Percentiles rank a stretch among this genome's conserved stretches.
phyloP scores from a whole-genome alignment of 306 rosid genomes.

The Trichosanthes truncata region DNA sequence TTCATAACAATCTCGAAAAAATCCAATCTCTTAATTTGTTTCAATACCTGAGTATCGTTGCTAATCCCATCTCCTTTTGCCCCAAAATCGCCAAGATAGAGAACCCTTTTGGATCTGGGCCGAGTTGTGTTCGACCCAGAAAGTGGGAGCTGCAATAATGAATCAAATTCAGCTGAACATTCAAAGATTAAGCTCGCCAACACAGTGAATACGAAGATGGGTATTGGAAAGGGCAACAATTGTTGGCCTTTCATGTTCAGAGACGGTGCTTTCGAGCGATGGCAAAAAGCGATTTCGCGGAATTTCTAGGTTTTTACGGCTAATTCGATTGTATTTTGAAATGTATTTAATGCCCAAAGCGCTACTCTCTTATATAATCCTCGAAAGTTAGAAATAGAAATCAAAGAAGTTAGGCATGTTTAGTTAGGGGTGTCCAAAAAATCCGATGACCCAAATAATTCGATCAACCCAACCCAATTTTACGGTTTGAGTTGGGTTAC shows the following conservation, averaged over 20 bases:
- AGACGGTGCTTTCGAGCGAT: neutral
- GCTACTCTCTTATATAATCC: neutral
- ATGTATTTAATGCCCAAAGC: neutral
- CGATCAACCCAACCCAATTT: no score
- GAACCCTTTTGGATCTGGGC: constrained; percentile 31
- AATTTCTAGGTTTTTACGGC: neutral
- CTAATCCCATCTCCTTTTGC: constrained; percentile 67
- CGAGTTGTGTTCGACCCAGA: constrained; percentile 22
- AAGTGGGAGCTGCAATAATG: constrained; percentile 36
- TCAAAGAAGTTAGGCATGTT: neutral
- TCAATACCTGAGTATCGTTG: constrained; percentile 62
- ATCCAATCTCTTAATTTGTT: neutral
- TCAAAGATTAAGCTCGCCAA: constrained; percentile 19
- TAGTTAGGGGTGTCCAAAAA: no score
- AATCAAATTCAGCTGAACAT: constrained; percentile 23
- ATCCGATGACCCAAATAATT: no score
- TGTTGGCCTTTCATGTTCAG: neutral
- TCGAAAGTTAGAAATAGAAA: neutral
- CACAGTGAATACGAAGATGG: neutral
- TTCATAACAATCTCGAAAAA: neutral
- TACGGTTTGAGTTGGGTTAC: no score
- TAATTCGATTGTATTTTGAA: neutral
- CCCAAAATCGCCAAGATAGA: constrained; percentile 50
- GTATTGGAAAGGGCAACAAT: constrained; percentile 11
- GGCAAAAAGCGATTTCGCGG: neutral